Evolutionary conservation across 495 filamentous ascomycete species (phyloP).

Genomic region (Podospora sp.): DNA sequence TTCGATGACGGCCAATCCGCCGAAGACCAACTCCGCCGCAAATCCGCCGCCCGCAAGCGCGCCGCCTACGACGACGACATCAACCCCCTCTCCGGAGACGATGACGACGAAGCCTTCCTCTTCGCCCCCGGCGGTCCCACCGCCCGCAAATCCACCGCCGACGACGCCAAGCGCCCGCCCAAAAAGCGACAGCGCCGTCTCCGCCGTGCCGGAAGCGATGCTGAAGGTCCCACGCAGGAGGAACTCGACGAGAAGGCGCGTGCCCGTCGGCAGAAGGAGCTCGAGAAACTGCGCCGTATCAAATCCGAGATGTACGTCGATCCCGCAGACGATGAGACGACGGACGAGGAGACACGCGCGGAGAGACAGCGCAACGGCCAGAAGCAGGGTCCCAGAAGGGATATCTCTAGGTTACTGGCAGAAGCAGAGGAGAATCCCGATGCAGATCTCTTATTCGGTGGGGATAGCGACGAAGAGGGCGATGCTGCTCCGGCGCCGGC

Average conservation of each 20-base stretch:
- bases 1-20: slow-evolving; percentile 72
- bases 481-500: neutral
- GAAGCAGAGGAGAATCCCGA: neutral
- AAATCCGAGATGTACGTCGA: slow-evolving; percentile 83
- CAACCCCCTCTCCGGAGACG: slow-evolving; percentile 55
- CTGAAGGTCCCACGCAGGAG: slow-evolving; percentile 50
- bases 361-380: neutral
- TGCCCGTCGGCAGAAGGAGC: slow-evolving; percentile 57
- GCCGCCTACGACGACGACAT: slow-evolving; percentile 64
- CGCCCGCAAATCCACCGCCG: slow-evolving; percentile 45
- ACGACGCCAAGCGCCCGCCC: slow-evolving; percentile 46
- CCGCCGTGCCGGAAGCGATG: slow-evolving; percentile 46
- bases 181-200: slow-evolving; percentile 49
- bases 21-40: slow-evolving; percentile 73
- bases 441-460: neutral
- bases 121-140: slow-evolving; percentile 75
- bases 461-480: neutral
- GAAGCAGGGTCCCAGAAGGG: neutral
- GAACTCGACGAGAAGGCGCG: slow-evolving; percentile 48
- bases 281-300: slow-evolving; percentile 70
- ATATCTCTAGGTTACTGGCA: neutral
- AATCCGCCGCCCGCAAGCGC: slow-evolving; percentile 53
- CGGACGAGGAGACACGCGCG: slow-evolving; percentile 51
- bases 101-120: slow-evolving; percentile 56
- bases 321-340: slow-evolving; percentile 75